Conservation (phyloP, 257 asterid genomes). For the Solanum neorickii region DNA sequence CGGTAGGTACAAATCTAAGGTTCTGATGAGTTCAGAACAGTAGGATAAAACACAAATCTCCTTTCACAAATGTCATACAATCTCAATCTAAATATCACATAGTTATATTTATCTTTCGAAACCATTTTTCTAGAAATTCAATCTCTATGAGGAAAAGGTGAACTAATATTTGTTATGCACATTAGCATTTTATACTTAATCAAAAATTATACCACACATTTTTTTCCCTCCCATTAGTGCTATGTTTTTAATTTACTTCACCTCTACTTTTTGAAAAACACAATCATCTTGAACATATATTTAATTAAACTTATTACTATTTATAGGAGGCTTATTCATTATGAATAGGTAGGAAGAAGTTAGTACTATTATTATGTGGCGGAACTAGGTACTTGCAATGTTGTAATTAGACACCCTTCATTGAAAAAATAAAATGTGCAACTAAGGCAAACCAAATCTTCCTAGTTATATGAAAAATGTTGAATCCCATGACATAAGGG, state of each 20-base stretch:
- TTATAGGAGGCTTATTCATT: background rate
- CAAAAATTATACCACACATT: background rate
- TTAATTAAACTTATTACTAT: too few relatives aligned
- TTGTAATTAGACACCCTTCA: too few relatives aligned
- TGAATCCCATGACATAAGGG: too few relatives aligned
- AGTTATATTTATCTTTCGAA: background rate
- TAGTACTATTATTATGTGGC: too few relatives aligned
- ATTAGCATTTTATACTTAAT: background rate
- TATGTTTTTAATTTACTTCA: background rate
- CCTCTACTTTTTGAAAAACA: background rate
- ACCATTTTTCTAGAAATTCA: background rate
- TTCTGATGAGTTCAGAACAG: background rate
- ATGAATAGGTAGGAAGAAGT: background rate
- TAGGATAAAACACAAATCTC: background rate
- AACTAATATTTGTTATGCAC: background rate
- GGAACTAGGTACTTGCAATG: too few relatives aligned
- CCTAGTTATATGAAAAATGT: too few relatives aligned
- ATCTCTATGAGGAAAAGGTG: background rate
- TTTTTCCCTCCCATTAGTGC: background rate
- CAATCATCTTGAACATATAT: too few relatives aligned
- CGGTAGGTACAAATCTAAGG: background rate
- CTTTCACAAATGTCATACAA: background rate
- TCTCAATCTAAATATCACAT: background rate
- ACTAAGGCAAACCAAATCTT: too few relatives aligned
- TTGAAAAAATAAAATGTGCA: too few relatives aligned